A percentile compares a stretch with the other conserved stretches of the same genome.
These are phyloP conservation scores for Pichia thaimueangensis DNA, from an alignment of 805 yeast species.

Conservation along the genomic window DNA sequence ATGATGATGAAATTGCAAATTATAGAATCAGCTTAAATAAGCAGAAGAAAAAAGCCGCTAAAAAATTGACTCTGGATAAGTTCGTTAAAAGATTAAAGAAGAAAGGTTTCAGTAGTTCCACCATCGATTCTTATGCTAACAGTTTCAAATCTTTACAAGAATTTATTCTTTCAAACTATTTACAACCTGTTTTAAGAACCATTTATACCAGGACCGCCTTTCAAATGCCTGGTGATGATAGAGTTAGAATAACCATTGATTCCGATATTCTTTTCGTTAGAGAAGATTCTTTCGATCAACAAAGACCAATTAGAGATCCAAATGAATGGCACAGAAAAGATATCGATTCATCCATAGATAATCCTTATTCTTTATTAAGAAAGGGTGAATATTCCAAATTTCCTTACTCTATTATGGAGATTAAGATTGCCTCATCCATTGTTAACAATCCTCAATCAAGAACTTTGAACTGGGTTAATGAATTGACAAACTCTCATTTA, in stretches of 20 bases:
- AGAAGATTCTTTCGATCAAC: conserved; percentile 81
- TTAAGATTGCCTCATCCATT: conserved; percentile 45
- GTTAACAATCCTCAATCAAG: conserved; percentile 44
- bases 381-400: conserved; percentile 80
- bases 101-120: conserved; percentile 48
- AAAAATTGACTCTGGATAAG: conserved; percentile 34
- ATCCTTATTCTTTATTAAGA: conserved; percentile 68
- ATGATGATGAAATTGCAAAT: conserved; percentile 11
- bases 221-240: conserved; percentile 96
- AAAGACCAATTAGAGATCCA: conserved; percentile 87
- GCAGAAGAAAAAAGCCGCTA: conserved; percentile 21
- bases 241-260: conserved; percentile 84
- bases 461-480: conserved; percentile 70
- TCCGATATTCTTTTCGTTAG: conserved; percentile 82
- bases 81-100: conserved; percentile 56
- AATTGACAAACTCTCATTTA: conserved; percentile 71
- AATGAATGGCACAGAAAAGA: conserved; percentile 87
- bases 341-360: conserved; percentile 67
- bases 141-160: conserved; percentile 56
- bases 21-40: conserved; percentile 7
- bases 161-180: conserved; percentile 55
- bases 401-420: conserved; percentile 86
- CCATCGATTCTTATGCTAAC: conserved; percentile 44
- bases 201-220: conserved; percentile 89
- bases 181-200: conserved; percentile 84